These are phyloP conservation scores for Sanghuangporus weigelae DNA, from an alignment of 1,284 basidiomycete genomes.

Conservation along the genomic window DNA sequence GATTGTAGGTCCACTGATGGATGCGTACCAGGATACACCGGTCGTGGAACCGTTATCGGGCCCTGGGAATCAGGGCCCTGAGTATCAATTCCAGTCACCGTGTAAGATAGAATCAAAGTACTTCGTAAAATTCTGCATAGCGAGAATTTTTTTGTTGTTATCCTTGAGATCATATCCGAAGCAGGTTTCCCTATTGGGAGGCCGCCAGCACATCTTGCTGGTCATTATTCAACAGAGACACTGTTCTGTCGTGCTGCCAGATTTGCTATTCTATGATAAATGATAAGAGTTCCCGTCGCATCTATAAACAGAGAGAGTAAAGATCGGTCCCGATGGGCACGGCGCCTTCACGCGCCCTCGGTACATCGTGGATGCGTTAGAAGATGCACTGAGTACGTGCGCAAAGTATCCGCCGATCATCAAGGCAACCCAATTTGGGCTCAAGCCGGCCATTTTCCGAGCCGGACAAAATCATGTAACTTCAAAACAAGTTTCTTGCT, in stretches of 20 bases:
- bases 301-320: neutral
- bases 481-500: neutral
- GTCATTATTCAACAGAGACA: neutral
- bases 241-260: neutral
- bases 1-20: conserved; percentile 5
- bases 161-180: neutral
- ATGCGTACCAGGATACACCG: conserved; percentile 11
- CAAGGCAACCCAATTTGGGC: neutral
- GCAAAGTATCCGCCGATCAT: neutral
- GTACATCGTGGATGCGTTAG: neutral
- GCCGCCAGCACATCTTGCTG: neutral
- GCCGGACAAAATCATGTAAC: neutral
- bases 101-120: neutral
- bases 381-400: neutral
- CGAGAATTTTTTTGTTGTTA: neutral
- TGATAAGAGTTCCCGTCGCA: neutral
- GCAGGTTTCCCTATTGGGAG: neutral
- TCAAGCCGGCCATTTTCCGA: neutral
- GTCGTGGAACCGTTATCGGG: conserved; percentile 13
- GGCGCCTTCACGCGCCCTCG: neutral
- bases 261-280: too few relatives aligned
- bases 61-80: conserved; percentile 11
- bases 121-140: neutral
- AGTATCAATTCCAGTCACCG: neutral
- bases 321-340: neutral